Conservation (phyloP, 2,329 filamentous ascomycete genomes). For the Neofusicoccum umdonicola region DNA sequence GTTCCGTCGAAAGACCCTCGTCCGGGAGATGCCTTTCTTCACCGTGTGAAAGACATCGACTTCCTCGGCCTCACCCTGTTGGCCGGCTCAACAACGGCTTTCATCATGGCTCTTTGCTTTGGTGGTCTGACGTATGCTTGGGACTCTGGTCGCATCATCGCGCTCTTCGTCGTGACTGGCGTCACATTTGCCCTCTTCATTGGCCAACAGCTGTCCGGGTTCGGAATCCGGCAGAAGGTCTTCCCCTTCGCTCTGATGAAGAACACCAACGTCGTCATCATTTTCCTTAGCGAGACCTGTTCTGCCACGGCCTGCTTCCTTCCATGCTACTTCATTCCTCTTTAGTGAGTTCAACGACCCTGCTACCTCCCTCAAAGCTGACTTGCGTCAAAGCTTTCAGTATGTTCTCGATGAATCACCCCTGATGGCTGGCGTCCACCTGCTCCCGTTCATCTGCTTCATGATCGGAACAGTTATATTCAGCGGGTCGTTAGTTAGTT, state of each 20-base stretch:
- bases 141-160: conserved; percentile 45
- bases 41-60: not conserved
- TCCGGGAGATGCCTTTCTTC: not conserved
- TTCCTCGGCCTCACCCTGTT: conserved; percentile 24
- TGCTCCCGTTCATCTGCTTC: conserved; percentile 9
- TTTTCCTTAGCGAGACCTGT: not conserved
- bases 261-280: not conserved
- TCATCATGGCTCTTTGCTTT: conserved; percentile 52
- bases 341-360: conserved; percentile 11
- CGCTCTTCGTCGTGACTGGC: conserved; percentile 45
- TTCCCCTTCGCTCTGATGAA: not conserved
- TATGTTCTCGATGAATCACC: not conserved
- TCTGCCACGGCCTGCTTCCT: conserved; percentile 28
- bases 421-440: not conserved
- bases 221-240: not conserved
- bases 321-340: conserved; percentile 34
- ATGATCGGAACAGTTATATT: not conserved
- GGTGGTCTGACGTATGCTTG: conserved; percentile 52
- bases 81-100: conserved; percentile 43
- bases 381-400: not conserved
- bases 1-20: conserved; percentile 4
- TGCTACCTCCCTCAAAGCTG: not conserved
- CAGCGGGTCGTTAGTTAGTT: not conserved
- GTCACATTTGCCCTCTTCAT: conserved; percentile 44
- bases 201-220: not conserved